Conservation (phyloP, 2,329 filamentous ascomycete genomes). For the Sarocladium strictum region DNA sequence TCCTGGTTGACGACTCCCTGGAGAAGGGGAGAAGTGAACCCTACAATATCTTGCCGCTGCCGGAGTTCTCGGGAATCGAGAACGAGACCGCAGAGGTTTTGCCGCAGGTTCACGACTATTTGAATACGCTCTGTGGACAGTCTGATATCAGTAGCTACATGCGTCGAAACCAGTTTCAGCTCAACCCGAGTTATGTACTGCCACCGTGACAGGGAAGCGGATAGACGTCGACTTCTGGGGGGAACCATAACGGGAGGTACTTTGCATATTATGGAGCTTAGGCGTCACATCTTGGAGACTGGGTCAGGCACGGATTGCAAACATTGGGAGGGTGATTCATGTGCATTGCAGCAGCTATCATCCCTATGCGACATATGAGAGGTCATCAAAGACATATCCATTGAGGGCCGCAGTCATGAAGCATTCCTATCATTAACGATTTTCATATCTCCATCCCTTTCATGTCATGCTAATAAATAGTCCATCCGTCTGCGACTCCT, state of each 20-base stretch:
- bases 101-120: slow-evolving; percentile 55
- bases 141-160: slow-evolving; percentile 60
- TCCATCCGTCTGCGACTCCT: slow-evolving; percentile 10
- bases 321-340: background rate
- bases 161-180: slow-evolving; percentile 40
- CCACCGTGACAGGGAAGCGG: background rate
- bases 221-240: too few species aligned
- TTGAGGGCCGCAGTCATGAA: background rate
- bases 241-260: too few species aligned
- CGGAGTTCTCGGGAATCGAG: slow-evolving; percentile 59
- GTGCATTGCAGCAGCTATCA: background rate
- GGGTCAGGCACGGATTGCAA: too few species aligned
- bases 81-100: slow-evolving; percentile 39
- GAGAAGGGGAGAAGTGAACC: slow-evolving; percentile 82
- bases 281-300: too few species aligned
- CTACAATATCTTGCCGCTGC: slow-evolving; percentile 72
- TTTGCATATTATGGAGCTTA: too few species aligned
- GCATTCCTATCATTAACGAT: slow-evolving; percentile 4
- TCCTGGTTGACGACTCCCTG: slow-evolving; percentile 79
- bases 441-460: background rate
- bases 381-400: background rate
- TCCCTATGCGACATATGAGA: background rate
- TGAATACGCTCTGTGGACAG: slow-evolving; percentile 49
- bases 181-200: slow-evolving; percentile 23
- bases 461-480: slow-evolving; percentile 12